A percentile compares a stretch with the other conserved stretches of the same genome.
Evolutionary conservation across 177 flowering plant species (phyloP).

Genomic region (Vitis hybrid): DNA sequence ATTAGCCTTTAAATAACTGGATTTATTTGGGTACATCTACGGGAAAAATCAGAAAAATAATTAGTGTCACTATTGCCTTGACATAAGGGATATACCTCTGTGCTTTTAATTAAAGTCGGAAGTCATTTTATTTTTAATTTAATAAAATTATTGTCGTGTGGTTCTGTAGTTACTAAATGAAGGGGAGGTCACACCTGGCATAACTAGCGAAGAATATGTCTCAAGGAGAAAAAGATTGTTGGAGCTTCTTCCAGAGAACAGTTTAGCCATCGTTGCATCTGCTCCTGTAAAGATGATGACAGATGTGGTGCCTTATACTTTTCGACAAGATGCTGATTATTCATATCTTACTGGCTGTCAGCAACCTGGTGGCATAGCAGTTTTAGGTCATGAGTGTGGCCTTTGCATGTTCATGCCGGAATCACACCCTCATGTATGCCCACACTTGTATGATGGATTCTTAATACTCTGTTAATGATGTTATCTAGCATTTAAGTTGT

Average conservation of each 20-base stretch:
- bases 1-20: not conserved
- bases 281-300: slow-evolving; percentile 99
- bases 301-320: slow-evolving; percentile 90
- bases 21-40: not conserved
- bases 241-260: slow-evolving; percentile 79
- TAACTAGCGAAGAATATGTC: slow-evolving; percentile 68
- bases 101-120: not conserved
- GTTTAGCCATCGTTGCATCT: slow-evolving; percentile 86
- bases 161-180: slow-evolving; percentile 61
- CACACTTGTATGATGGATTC: not conserved
- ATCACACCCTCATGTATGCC: slow-evolving; percentile 61
- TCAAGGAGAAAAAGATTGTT: slow-evolving; percentile 68
- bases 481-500: not conserved
- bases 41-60: no score
- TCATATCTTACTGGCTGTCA: slow-evolving; percentile 88
- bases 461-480: not conserved
- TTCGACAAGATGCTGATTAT: slow-evolving; percentile 89
- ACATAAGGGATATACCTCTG: not conserved
- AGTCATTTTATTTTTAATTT: not conserved
- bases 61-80: not conserved
- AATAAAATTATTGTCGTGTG: not conserved
- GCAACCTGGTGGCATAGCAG: slow-evolving; percentile 97
- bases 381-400: slow-evolving; percentile 77
- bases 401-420: slow-evolving; percentile 99
- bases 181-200: slow-evolving; percentile 92